phyloP scores from a whole-genome alignment of 495 filamentous ascomycete species.

The Diplogelasinospora grovesii region DNA sequence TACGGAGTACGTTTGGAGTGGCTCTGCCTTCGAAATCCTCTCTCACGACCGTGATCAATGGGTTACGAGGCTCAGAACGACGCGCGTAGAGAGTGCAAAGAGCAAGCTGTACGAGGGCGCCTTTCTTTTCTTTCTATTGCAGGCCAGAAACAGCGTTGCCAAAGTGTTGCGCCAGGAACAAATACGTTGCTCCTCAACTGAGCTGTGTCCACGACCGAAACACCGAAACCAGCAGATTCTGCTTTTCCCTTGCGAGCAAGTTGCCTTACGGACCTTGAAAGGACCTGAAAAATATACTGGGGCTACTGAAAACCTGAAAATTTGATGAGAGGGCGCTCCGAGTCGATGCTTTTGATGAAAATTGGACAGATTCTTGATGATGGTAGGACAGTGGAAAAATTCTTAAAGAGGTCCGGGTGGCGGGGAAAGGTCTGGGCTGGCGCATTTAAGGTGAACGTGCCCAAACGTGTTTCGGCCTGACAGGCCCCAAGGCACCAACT shows the following conservation, averaged over 20 bases:
- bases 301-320: conserved; percentile 13
- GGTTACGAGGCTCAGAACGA: conserved; percentile 23
- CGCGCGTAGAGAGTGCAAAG: too few species aligned
- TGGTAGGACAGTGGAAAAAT: too few species aligned
- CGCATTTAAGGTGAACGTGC: too few species aligned
- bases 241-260: conserved; percentile 2
- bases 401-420: too few species aligned
- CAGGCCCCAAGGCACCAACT: too few species aligned
- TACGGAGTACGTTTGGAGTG: conserved; percentile 8
- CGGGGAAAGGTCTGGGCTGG: too few species aligned
- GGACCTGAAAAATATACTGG: conserved; percentile 5
- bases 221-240: not conserved
- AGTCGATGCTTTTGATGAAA: conserved; percentile 2
- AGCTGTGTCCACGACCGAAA: not conserved
- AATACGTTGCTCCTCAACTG: conserved; percentile 8
- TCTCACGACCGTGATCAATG: conserved; percentile 9
- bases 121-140: conserved; percentile 7
- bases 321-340: conserved; percentile 5
- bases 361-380: not conserved
- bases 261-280: not conserved
- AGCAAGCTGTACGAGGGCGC: conserved; percentile 9
- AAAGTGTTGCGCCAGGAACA: not conserved
- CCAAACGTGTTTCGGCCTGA: too few species aligned
- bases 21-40: conserved; percentile 8
- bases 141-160: not conserved